Evolutionary conservation across 164 flowering plant species (phyloP), one percentile per base, ranked within the genome.

Genomic region (Piper betle): DNA sequence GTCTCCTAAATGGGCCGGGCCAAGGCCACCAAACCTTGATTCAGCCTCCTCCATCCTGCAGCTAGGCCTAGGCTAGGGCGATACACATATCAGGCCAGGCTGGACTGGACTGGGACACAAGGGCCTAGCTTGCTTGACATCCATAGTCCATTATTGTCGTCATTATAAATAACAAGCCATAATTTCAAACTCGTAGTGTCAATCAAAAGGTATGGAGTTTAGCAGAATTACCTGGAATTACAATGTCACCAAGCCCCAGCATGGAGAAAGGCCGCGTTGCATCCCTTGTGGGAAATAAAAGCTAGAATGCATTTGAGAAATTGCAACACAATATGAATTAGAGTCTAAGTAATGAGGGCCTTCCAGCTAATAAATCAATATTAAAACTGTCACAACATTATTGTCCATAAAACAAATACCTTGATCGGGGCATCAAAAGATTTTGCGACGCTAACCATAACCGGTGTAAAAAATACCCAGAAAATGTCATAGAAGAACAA

Each of bases 211-310:
- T 43, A 10, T 1, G 10, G 50, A 3, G 50, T 8, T 43, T 6
- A 3, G 10, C 2, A 43, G 8, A 1, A 66, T 54, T 68, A 91
- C 99, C 99, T 68, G 99, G 99, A 38, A 94, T 91, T 13, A 94
- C 99, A 68, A 94, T 94, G 73, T 91, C 99, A 48, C 99, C 99
- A 67, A 94, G 91, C 55, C 97, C 99, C 79, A 94, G 86, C 97
- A 94, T 91, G 46, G 99, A 94, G 76, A 66, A 91, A 55, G 97
- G 96, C 6, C 97, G 77, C 18, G 80, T 71, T 59, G 84, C 37
- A 77, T 91, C 86, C 41, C 81, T 77, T 40, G 99, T 91, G 53
- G 99, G 97, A 75, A 91, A 94, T 71, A 91, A 77, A 72, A 94
- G 97, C 98, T 43, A 72, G 57, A 52, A 60, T 25, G 37, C 15